Base-by-base conservation (phyloP, 768 basidiomycete genomes). In the Gelatoporia subvermispora region DNA sequence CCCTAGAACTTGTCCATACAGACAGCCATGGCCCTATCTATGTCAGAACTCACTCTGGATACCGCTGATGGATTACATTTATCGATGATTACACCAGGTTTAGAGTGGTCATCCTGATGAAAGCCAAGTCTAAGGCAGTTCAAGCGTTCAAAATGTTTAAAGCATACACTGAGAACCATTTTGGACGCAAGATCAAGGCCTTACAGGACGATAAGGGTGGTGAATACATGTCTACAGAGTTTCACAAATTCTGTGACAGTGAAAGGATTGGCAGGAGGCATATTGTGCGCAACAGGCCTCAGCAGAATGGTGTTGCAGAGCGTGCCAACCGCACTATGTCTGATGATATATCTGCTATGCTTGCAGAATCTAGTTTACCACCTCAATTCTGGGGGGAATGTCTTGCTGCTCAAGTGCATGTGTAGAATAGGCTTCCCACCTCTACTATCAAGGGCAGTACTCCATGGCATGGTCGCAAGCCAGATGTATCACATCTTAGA, bases 261-360 rank as follows among this genome's bases (percentile, higher is more conserved):
- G 35, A 52, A 24, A 53, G 62, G 28, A 63, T 63, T 17, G 45
- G 44, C 37, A 35, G 51, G 5, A 56, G 59, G 48, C 61, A 60
- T 40, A 58, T 54, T 21, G 48, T 54, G 25, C 51, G 36, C 31
- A 40, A 52, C 21, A 11, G 45, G 39, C 71, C 70, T 1, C 66
- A 73, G 56, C 69, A 75, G n/a, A 78, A 77, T 50, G 68, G 72
- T 18, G 62, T 73, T 3, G 71, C 72, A 2, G 71, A 78, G 51
- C 51, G 66, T 1, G 51, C 54, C 2, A 76, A 76, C 35, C 50
- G 64, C 2, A 68, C 66, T 0, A 55, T 77, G 23, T 21, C 44
- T 48, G 65, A 73, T 18, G 56, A 51, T 15, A 58, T 65, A 4
- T 53, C 48, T 11, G 55, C 66, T 0, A 67, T 74, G 60, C 58